Conservation (phyloP, 2,329 filamentous ascomycete genomes). For the Diaporthe vaccinii region DNA sequence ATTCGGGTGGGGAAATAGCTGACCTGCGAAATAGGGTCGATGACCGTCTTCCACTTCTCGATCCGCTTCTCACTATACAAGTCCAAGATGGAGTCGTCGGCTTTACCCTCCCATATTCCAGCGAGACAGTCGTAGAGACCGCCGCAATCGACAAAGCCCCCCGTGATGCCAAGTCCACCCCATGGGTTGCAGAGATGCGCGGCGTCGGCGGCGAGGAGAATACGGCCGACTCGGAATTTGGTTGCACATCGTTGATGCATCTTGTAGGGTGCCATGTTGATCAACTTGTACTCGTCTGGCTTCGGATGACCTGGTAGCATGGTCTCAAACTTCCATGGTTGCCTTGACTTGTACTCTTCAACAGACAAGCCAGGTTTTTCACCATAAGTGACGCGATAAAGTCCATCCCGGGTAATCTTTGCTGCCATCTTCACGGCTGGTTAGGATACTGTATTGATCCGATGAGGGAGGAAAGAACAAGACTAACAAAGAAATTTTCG, state of each 20-base stretch:
- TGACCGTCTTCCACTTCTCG: conserved; percentile 60
- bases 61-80: conserved; percentile 61
- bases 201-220: conserved; percentile 72
- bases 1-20: too few species aligned
- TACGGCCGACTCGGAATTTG: conserved; percentile 68
- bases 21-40: conserved; percentile 59
- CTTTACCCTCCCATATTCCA: conserved; percentile 59
- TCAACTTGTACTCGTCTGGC: conserved; percentile 68
- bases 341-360: conserved; percentile 67
- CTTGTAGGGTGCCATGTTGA: conserved; percentile 71
- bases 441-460: neutral
- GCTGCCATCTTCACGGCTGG: conserved; percentile 65
- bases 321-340: conserved; percentile 66
- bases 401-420: conserved; percentile 68
- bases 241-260: conserved; percentile 73
- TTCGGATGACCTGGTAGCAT: conserved; percentile 73
- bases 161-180: conserved; percentile 74
- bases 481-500: conserved; percentile 64
- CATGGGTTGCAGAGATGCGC: conserved; percentile 69
- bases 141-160: conserved; percentile 74
- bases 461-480: too few species aligned
- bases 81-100: conserved; percentile 59
- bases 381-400: conserved; percentile 75
- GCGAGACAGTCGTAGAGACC: conserved; percentile 71
- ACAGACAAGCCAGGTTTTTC: conserved; percentile 65